A percentile compares a stretch with the other conserved stretches of the same genome.
These are phyloP conservation scores for Clohesyomyces aquaticus DNA, from an alignment of 495 filamentous ascomycete genomes.

Conservation along the genomic window DNA sequence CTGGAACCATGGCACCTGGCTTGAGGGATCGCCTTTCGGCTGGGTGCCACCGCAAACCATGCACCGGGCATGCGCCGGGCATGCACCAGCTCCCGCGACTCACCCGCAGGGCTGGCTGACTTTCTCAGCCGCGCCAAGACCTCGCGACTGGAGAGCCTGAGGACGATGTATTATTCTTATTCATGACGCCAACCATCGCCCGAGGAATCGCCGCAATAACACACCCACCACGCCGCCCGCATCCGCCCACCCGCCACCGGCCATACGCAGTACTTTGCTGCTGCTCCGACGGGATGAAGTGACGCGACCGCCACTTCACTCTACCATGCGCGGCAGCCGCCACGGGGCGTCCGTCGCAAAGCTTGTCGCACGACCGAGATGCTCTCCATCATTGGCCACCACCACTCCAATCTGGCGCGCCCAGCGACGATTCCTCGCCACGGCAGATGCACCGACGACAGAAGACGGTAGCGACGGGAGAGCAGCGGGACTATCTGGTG, in stretches of 20 bases:
- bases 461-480: constrained; percentile 9
- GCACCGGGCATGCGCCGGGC: too few species aligned
- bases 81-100: not conserved
- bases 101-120: not conserved
- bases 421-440: constrained; percentile 31
- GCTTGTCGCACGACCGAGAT: constrained; percentile 17
- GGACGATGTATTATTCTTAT: too few species aligned
- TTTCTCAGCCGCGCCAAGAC: constrained; percentile 11
- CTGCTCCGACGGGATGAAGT: constrained; percentile 29
- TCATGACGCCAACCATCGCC: constrained; percentile 7
- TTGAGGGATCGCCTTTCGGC: too few species aligned
- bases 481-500: constrained; percentile 24
- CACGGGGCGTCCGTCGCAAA: constrained; percentile 20
- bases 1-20: too few species aligned
- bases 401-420: constrained; percentile 15
- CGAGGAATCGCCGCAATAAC: not conserved
- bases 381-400: constrained; percentile 4
- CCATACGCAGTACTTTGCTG: too few species aligned
- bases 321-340: constrained; percentile 32
- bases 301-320: constrained; percentile 6
- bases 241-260: too few species aligned
- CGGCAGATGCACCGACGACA: not conserved
- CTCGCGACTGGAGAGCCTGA: constrained; percentile 10
- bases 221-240: not conserved
- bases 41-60: too few species aligned